Evolutionary conservation across 768 basidiomycete genomes (phyloP).

Genomic region (Pisolithus tinctorius): DNA sequence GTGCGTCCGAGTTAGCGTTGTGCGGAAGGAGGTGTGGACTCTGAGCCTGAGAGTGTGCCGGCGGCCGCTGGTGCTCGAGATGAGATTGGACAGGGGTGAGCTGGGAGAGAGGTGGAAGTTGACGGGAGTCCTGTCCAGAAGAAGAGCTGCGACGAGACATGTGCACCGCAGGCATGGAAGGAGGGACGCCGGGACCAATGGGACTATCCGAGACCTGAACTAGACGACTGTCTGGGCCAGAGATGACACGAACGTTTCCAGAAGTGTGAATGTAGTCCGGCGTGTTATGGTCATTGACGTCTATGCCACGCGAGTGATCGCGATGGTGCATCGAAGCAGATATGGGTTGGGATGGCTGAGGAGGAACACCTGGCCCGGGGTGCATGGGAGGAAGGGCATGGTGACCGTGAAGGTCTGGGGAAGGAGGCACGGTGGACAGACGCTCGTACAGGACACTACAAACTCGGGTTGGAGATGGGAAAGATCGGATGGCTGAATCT

Average conservation of each 20-base stretch:
- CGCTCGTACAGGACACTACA: slow-evolving; percentile 74
- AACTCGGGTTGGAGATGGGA: slow-evolving; percentile 21
- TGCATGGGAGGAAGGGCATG: slow-evolving; percentile 27
- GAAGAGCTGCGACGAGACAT: slow-evolving; percentile 38
- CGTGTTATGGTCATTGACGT: slow-evolving; percentile 42
- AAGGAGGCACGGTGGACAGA: slow-evolving; percentile 53
- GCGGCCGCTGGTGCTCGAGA: slow-evolving; percentile 27
- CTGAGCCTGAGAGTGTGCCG: slow-evolving; percentile 29
- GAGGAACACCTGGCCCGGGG: slow-evolving; percentile 30
- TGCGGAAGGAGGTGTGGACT: slow-evolving; percentile 39
- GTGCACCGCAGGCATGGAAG: slow-evolving; percentile 32
- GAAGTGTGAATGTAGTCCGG: slow-evolving; percentile 46
- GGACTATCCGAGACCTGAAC: slow-evolving; percentile 45
- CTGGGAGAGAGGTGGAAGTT: slow-evolving; percentile 43
- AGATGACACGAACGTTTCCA: slow-evolving; percentile 39
- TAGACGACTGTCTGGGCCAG: slow-evolving; percentile 44
- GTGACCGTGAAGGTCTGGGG: slow-evolving; percentile 43
- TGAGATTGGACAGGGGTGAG: slow-evolving; percentile 37
- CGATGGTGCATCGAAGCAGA: slow-evolving; percentile 20
- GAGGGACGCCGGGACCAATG: slow-evolving; percentile 33
- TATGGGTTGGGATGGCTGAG: slow-evolving; percentile 24
- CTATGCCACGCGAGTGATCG: slow-evolving; percentile 34
- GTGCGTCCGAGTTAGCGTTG: slow-evolving; percentile 36
- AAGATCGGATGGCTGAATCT: slow-evolving; percentile 13
- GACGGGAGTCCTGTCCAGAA: slow-evolving; percentile 40